Percentiles rank a stretch among this genome's conserved stretches.
Conservation (phyloP, 345 rosid genomes). For the Psidium friedrichsthalianum region DNA sequence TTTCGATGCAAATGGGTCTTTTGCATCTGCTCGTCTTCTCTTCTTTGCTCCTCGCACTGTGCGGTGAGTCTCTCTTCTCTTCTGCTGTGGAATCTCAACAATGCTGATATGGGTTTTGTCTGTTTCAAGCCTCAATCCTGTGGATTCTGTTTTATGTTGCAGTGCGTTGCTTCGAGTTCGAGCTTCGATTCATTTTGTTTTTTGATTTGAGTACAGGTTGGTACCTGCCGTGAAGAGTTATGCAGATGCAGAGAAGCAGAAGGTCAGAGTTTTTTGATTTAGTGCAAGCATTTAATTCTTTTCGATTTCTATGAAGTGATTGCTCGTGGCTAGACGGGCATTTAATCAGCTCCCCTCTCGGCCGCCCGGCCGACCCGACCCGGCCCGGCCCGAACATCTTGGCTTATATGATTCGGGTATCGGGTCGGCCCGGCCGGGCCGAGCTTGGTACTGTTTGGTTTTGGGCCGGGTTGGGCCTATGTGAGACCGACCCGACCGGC, state of each 20-base stretch:
- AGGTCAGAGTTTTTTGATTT: slow-evolving; percentile 34
- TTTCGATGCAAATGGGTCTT: background rate
- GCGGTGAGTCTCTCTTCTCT: background rate
- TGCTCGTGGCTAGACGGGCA: background rate
- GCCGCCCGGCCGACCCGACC: too few relatives aligned
- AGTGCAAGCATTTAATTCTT: background rate
- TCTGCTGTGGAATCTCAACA: background rate
- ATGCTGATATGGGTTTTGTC: background rate
- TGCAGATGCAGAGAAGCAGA: slow-evolving; percentile 86
- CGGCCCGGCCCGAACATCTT: too few relatives aligned
- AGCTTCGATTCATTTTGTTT: background rate
- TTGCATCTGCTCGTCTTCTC: background rate
- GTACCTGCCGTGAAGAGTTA: slow-evolving; percentile 70
- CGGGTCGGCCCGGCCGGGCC: too few relatives aligned
- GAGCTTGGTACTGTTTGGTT: too few relatives aligned
- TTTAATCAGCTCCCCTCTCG: background rate
- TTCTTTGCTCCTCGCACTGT: background rate
- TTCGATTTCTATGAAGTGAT: background rate
- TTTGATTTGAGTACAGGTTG: slow-evolving; percentile 26
- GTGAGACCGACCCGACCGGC: too few relatives aligned
- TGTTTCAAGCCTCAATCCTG: background rate
- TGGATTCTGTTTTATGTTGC: background rate
- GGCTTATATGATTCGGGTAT: too few relatives aligned
- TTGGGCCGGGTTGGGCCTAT: too few relatives aligned
- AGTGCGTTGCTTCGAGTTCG: background rate